Percentiles rank a stretch among this genome's conserved stretches.
Evolutionary conservation across 805 yeast genomes (phyloP).

Genomic region (Zygosaccharomyces lentus): DNA sequence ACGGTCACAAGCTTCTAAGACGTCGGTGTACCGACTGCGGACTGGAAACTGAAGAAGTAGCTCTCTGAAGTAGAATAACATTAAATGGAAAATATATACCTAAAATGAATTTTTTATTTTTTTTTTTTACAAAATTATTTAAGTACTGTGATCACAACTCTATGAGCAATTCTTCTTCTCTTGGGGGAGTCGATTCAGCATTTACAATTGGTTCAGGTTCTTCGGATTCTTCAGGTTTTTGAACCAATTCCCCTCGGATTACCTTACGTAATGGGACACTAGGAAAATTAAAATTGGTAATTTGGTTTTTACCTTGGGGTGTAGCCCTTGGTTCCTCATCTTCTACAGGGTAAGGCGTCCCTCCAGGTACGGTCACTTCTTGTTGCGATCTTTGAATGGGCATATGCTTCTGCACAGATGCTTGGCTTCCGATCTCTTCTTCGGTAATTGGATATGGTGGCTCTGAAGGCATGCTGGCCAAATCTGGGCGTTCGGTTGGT

Average conservation of each 20-base stretch:
- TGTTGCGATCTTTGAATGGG: background rate
- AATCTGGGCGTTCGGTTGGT: background rate
- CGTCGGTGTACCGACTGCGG: slow-evolving; percentile 79
- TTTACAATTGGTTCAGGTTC: slow-evolving; percentile 7
- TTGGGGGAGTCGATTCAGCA: slow-evolving; percentile 8
- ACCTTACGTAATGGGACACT: slow-evolving; percentile 38
- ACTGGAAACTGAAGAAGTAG: slow-evolving; percentile 73
- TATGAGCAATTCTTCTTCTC: slow-evolving; percentile 28
- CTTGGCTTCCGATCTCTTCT: slow-evolving; percentile 7
- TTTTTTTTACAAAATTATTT: background rate
- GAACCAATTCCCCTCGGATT: slow-evolving; percentile 3
- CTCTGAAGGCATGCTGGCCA: slow-evolving; percentile 19
- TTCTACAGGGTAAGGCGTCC: slow-evolving; percentile 23
- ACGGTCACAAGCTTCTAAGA: slow-evolving; percentile 41
- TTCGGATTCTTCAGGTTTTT: background rate
- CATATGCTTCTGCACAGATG: background rate
- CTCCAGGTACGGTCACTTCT: background rate
- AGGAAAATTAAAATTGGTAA: slow-evolving; percentile 39
- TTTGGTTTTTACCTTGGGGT: background rate
- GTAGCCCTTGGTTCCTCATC: slow-evolving; percentile 7
- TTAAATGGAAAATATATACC: background rate
- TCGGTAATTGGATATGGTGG: slow-evolving; percentile 31
- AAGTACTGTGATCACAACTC: slow-evolving; percentile 22
- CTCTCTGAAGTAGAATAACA: slow-evolving; percentile 36
- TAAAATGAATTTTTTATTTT: background rate